phyloP scores from a whole-genome alignment of 148 eudicot species.

The Linanthus parryae region DNA sequence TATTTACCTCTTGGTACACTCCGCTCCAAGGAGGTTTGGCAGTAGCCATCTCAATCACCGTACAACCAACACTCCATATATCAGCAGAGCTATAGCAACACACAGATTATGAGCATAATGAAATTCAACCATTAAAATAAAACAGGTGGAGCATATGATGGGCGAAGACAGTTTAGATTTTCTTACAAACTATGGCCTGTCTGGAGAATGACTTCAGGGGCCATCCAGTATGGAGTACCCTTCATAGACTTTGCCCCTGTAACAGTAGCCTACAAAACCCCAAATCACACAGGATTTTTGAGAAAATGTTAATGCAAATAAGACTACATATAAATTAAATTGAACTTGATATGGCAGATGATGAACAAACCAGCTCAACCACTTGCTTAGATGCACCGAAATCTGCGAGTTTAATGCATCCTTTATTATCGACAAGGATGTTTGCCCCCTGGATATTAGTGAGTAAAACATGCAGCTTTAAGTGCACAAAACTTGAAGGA shows the following conservation, averaged over 20 bases:
- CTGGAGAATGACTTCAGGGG: slow-evolving; percentile 85
- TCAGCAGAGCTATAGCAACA: slow-evolving; percentile 59
- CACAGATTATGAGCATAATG: too few species aligned
- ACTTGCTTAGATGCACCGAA: slow-evolving; percentile 84
- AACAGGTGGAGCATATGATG: background rate
- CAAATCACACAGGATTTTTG: background rate
- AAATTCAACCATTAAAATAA: too few species aligned
- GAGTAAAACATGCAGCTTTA: background rate
- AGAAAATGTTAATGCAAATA: background rate
- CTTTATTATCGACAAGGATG: slow-evolving; percentile 70
- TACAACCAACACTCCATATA: slow-evolving; percentile 93
- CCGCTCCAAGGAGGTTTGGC: slow-evolving; percentile 93
- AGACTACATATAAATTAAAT: background rate
- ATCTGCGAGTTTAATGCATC: slow-evolving; percentile 74
- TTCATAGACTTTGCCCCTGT: slow-evolving; percentile 85
- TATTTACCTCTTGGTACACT: slow-evolving; percentile 64
- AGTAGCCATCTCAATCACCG: slow-evolving; percentile 86
- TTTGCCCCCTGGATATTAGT: slow-evolving; percentile 43
- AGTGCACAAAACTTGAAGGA: background rate
- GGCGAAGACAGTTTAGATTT: background rate
- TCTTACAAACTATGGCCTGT: slow-evolving; percentile 75
- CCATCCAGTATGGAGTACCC: slow-evolving; percentile 95
- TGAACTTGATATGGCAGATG: background rate
- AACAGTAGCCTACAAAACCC: slow-evolving; percentile 45
- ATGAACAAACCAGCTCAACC: slow-evolving; percentile 53